Conservation (phyloP, 2,329 filamentous ascomycete species). For the Chrysoporthe puriensis region DNA sequence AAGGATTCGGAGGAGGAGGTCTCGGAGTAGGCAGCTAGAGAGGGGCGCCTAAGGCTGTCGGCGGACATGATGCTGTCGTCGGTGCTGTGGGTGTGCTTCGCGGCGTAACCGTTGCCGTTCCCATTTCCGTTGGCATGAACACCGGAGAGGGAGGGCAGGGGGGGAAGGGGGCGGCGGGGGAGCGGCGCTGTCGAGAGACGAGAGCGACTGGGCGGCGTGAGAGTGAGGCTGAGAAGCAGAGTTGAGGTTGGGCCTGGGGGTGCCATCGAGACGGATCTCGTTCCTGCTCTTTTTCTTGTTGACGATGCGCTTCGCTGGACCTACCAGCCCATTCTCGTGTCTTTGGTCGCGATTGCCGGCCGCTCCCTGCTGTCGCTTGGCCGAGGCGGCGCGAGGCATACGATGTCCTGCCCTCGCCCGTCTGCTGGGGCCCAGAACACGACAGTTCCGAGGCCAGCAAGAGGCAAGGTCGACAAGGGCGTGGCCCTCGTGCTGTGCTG, state of each 20-base stretch:
- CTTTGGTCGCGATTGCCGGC: constrained; percentile 71
- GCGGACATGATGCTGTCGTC: constrained; percentile 45
- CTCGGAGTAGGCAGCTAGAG: constrained; percentile 52
- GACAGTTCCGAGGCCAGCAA: constrained; percentile 48
- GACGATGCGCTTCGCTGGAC: constrained; percentile 60
- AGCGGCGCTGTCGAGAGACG: constrained; percentile 31
- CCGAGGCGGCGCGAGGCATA: constrained; percentile 65
- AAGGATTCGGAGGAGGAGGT: constrained; percentile 31
- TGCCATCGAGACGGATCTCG: constrained; percentile 43
- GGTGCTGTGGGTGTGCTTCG: constrained; percentile 39
- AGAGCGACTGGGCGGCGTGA: constrained; percentile 31
- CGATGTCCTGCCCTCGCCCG: constrained; percentile 43
- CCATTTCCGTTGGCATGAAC: constrained; percentile 22
- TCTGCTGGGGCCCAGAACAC: constrained; percentile 46
- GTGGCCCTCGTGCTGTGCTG: constrained; percentile 9
- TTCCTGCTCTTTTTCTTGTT: constrained; percentile 51
- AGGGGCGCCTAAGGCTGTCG: constrained; percentile 49
- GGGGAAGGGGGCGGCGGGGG: constrained; percentile 34
- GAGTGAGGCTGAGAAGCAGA: constrained; percentile 18
- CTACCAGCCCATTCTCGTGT: constrained; percentile 87
- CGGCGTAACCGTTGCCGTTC: constrained; percentile 41
- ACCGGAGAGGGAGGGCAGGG: constrained; percentile 36
- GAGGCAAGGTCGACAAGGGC: constrained; percentile 32
- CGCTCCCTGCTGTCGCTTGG: constrained; percentile 66
- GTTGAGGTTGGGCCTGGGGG: constrained; percentile 32